Base-by-base conservation (phyloP, 768 basidiomycete genomes). In the Russula brevipes region DNA sequence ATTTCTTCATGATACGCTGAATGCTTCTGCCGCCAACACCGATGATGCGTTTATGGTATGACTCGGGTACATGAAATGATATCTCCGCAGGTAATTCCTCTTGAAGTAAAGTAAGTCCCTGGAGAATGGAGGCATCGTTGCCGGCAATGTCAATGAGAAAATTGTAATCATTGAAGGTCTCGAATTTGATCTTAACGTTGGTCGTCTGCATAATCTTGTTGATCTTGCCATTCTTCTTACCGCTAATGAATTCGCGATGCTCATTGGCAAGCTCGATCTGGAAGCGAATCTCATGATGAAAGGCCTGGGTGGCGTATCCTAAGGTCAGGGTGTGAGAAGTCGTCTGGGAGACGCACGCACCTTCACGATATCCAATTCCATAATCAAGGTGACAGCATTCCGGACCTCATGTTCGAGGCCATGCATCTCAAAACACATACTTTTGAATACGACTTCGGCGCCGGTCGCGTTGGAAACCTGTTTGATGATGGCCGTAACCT, bases 191-290 rank as follows among this genome's bases (percentile, higher is more conserved):
- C 78, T 97, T 96, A 73, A 95, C 94, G 69, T 90, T 91, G 36
- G 95, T 90, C 12, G 87, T 88, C 75, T 98, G 94, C 93, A 98
- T 98, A 73, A 98, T 97, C 79, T 98, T 98, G 80, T 98, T 98
- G 75, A 98, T 93, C 77, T 99, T 99, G 61, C 96, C 96, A 71
- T 98, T 98, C 81, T 98, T 98, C 81, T 99, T 99, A 49, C 96
- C 96, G 60, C 90, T 91, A 74, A 99, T 97, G 77, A 98, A 99
- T 69, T 99, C 96, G 63, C 95, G 87, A 69, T 98, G 95, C 73
- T 99, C 97, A 73, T 96, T 96, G 47, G 94, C 89, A 5, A 98
- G 84, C 75, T 99, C 97, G 59, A 98, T 93, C 76, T 98, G 95
- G 79, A 98, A 98, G 54, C 94, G 89, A 66, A 98, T 93, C 77